A percentile compares a stretch with the other conserved stretches of the same genome.
Evolutionary conservation across 352 stramenopile species (phyloP).

Genomic region (Elongisporangium prolatum): DNA sequence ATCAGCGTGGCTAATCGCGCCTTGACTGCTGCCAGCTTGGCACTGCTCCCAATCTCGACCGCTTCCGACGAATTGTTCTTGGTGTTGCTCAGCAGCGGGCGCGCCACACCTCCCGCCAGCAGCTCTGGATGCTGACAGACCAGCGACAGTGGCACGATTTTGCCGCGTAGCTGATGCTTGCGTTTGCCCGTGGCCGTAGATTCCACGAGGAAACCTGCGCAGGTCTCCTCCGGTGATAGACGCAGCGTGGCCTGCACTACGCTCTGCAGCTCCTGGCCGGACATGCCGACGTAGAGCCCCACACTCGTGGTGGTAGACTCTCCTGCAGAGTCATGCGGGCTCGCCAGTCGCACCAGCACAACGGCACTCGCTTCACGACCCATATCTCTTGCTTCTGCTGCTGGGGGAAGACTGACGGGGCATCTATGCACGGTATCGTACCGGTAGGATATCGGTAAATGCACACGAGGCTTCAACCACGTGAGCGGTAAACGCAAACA

Average conservation of each 20-base stretch:
- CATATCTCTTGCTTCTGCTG: not conserved
- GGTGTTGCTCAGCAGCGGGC: conserved; percentile 3
- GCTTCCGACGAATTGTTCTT: not conserved
- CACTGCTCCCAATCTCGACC: not conserved
- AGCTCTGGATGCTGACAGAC: conserved; percentile 46
- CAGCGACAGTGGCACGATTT: conserved; percentile 54
- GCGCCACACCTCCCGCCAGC: conserved; percentile 26
- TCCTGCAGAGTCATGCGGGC: not conserved
- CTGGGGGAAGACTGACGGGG: not conserved
- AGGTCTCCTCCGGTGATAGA: conserved; percentile 9
- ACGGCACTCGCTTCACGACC: not conserved
- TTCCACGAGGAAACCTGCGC: conserved; percentile 37
- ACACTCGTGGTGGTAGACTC: conserved; percentile 16
- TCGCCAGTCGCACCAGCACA: not conserved
- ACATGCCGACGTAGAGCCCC: conserved; percentile 54
- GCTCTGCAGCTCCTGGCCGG: conserved; percentile 32
- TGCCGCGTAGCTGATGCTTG: not conserved
- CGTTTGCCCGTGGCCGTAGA: conserved; percentile 2
- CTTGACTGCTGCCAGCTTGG: not conserved
- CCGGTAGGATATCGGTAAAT: not conserved
- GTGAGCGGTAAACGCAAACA: not conserved
- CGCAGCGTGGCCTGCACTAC: conserved; percentile 33
- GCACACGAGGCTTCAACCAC: not conserved
- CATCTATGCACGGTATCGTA: not conserved
- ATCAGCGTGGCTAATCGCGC: conserved; percentile 28